A percentile compares a stretch with the other conserved stretches of the same genome.
These are phyloP conservation scores for Arxiozyma heterogenica DNA, from an alignment of 1,139 yeast genomes.

Conservation along the genomic window DNA sequence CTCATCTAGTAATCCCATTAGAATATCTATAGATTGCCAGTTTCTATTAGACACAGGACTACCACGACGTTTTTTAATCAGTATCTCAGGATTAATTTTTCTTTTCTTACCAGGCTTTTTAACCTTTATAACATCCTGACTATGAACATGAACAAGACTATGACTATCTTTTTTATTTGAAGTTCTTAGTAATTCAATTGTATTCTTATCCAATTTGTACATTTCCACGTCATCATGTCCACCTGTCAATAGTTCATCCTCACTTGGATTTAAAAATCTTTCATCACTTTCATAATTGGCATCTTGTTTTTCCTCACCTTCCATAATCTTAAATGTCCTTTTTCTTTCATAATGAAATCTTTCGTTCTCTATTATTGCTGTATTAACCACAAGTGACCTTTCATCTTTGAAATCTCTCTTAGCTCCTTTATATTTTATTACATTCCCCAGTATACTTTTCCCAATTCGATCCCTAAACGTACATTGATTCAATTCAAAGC, in stretches of 20 bases:
- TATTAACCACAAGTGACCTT: conserved; percentile 52
- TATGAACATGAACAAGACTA: not conserved
- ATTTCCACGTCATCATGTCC: conserved; percentile 18
- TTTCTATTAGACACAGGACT: conserved; percentile 2
- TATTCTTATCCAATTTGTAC: conserved; percentile 18
- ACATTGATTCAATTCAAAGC: conserved; percentile 49
- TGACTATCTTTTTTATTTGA: not conserved
- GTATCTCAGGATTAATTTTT: not conserved
- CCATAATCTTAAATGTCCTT: conserved; percentile 22
- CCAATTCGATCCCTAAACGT: conserved; percentile 63
- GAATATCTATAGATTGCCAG: conserved; percentile 22
- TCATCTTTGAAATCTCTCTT: conserved; percentile 77
- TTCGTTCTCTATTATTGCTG: conserved; percentile 40
- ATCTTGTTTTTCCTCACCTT: conserved; percentile 3
- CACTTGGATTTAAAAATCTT: conserved; percentile 19
- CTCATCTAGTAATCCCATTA: conserved; percentile 31
- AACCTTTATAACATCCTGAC: not conserved
- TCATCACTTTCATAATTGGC: not conserved
- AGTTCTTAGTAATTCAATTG: conserved; percentile 6
- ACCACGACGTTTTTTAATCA: not conserved
- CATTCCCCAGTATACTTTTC: conserved; percentile 70
- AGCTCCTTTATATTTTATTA: conserved; percentile 66
- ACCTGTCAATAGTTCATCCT: conserved; percentile 16
- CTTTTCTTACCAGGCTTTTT: conserved; percentile 4
- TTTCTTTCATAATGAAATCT: conserved; percentile 18